Evolutionary conservation across 768 basidiomycete genomes (phyloP).

Genomic region (Pisolithus orientalis): DNA sequence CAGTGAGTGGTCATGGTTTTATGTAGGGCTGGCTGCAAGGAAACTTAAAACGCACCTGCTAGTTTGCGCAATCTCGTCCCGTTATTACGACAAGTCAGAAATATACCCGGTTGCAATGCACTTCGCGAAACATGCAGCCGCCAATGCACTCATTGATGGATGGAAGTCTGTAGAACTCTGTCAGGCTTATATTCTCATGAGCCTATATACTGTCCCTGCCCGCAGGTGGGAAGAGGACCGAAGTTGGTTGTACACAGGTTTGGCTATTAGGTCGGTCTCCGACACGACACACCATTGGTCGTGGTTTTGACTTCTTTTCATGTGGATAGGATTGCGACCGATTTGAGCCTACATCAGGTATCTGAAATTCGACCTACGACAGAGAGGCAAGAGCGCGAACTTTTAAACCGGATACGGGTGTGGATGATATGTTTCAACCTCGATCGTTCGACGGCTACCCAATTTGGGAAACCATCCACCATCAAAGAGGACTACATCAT

Average conservation of each 20-base stretch:
- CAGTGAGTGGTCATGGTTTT: conserved; percentile 38
- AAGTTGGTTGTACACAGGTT: conserved; percentile 84
- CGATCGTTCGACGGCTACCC: conserved; percentile 81
- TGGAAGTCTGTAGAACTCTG: conserved; percentile 85
- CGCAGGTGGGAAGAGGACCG: conserved; percentile 86
- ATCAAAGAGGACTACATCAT: conserved; percentile 82
- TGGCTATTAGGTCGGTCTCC: conserved; percentile 61
- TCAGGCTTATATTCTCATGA: conserved; percentile 89
- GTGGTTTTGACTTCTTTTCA: background rate
- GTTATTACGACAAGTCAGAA: conserved; percentile 74
- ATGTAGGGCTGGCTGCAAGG: background rate
- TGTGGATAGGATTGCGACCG: conserved; percentile 72
- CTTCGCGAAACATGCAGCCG: conserved; percentile 78
- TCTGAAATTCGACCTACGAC: conserved; percentile 54
- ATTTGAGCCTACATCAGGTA: conserved; percentile 77
- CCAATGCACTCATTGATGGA: conserved; percentile 73
- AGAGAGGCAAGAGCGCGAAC: conserved; percentile 75
- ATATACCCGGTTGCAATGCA: conserved; percentile 88
- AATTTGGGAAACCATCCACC: conserved; percentile 86
- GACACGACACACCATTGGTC: no score
- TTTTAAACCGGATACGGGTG: conserved; percentile 76
- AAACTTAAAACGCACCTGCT: background rate
- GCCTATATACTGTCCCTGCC: conserved; percentile 73
- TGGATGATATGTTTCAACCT: conserved; percentile 92
- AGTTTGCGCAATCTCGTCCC: conserved; percentile 84